Evolutionary conservation across 78 protist species (phyloP).

Genomic region (Chrysochromulina tobinii): DNA sequence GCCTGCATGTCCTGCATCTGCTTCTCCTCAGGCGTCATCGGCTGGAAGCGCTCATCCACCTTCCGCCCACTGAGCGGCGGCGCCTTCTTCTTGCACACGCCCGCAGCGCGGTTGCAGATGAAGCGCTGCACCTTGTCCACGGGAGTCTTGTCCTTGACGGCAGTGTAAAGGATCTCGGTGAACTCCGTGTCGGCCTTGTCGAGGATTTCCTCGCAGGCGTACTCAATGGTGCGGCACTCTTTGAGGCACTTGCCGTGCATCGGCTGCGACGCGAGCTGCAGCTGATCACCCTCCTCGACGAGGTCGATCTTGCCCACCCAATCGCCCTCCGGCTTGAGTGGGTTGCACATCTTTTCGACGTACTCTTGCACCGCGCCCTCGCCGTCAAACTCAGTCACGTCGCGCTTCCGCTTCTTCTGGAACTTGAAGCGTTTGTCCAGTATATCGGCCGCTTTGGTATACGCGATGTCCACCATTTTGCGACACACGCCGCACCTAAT

Average conservation of each 20-base stretch:
- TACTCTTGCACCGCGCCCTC: constrained; percentile 3
- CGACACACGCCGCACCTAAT: constrained; percentile 11
- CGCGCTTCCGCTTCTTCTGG: not conserved
- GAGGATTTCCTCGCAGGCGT: not conserved
- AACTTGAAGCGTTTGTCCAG: constrained; percentile 1
- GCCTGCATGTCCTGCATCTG: constrained; percentile 22
- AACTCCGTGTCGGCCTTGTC: constrained; percentile 8
- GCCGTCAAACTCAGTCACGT: not conserved
- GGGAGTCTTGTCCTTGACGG: not conserved
- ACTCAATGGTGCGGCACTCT: constrained; percentile 11
- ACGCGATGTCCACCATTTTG: not conserved
- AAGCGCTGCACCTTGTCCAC: constrained; percentile 21
- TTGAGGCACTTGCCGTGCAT: not conserved
- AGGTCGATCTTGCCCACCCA: not conserved
- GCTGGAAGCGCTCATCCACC: not conserved
- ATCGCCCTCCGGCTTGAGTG: constrained; percentile 13
- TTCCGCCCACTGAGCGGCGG: not conserved
- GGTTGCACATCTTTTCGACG: not conserved
- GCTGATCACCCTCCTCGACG: not conserved
- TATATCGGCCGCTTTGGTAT: not conserved
- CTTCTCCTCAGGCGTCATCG: constrained; percentile 6
- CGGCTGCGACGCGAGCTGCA: not conserved
- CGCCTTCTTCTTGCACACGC: constrained; percentile 25
- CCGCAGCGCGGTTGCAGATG: constrained; percentile 27
- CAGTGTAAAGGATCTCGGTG: not conserved